phyloP scores from a whole-genome alignment of 2,329 filamentous ascomycete genomes.

The Aspergillus uvarum region DNA sequence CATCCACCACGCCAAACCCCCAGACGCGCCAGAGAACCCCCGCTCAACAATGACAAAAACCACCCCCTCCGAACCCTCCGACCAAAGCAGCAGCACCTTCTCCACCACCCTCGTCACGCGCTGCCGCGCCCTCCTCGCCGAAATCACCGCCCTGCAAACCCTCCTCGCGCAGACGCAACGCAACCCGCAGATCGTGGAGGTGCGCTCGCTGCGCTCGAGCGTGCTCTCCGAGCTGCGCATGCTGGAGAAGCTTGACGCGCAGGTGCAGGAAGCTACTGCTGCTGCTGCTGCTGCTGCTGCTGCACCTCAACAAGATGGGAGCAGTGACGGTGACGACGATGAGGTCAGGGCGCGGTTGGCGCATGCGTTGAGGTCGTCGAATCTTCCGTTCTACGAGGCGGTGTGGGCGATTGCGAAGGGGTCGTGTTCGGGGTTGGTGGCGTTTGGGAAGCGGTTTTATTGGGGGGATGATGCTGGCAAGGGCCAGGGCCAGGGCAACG shows the following conservation, averaged over 20 bases:
- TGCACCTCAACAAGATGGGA: constrained; percentile 17
- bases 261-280: constrained; percentile 20
- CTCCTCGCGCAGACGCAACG: constrained; percentile 42
- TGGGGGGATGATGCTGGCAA: constrained; percentile 34
- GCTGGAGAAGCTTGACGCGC: constrained; percentile 44
- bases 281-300: background rate
- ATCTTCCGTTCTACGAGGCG: constrained; percentile 63
- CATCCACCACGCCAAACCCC: too few species aligned
- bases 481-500: constrained; percentile 1
- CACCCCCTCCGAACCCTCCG: background rate
- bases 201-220: constrained; percentile 50
- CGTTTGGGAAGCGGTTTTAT: constrained; percentile 59
- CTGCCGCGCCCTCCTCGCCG: constrained; percentile 45
- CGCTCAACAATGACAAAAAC: background rate
- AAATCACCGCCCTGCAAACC: constrained; percentile 47
- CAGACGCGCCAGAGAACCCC: background rate
- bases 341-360: constrained; percentile 37
- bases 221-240: constrained; percentile 51
- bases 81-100: constrained; percentile 14
- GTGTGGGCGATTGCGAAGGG: constrained; percentile 64
- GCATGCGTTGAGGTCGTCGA: constrained; percentile 64
- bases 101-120: constrained; percentile 36
- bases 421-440: constrained; percentile 53
- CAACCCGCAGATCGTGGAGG: constrained; percentile 50
- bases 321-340: constrained; percentile 13